Percentiles rank a stretch among this genome's conserved stretches.
Evolutionary conservation across 768 basidiomycete genomes (phyloP).

Genomic region (Lactarius vividus): DNA sequence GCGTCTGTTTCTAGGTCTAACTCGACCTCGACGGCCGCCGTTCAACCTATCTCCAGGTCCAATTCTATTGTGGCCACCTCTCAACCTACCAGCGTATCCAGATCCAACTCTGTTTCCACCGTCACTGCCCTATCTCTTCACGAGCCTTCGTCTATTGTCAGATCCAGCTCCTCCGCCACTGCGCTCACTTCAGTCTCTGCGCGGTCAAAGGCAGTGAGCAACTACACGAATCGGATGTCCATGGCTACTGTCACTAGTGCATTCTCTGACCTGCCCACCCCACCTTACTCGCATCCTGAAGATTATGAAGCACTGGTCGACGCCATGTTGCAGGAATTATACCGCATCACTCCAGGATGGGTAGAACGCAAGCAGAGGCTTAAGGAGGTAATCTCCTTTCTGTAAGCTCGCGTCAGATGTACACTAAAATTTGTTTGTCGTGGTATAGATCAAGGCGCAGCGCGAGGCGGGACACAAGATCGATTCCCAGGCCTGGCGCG

Average conservation of each 20-base stretch:
- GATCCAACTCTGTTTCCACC: slow-evolving; percentile 12
- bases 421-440: neutral
- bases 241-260: slow-evolving; percentile 15
- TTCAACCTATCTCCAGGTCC: slow-evolving; percentile 15
- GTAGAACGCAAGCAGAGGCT: slow-evolving; percentile 26
- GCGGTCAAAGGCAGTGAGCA: slow-evolving; percentile 19
- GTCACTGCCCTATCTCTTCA: slow-evolving; percentile 24
- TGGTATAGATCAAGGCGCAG: slow-evolving; percentile 18
- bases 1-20: slow-evolving; percentile 6
- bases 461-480: slow-evolving; percentile 19
- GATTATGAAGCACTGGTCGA: slow-evolving; percentile 25
- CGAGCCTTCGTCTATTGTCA: slow-evolving; percentile 12
- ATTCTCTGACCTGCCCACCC: slow-evolving; percentile 13
- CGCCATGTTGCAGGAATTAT: slow-evolving; percentile 27
- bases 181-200: slow-evolving; percentile 7
- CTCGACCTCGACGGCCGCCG: neutral
- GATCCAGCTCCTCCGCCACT: slow-evolving; percentile 17
- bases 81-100: slow-evolving; percentile 7
- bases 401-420: neutral
- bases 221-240: slow-evolving; percentile 16
- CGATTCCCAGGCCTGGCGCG: slow-evolving; percentile 17
- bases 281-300: slow-evolving; percentile 20
- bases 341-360: slow-evolving; percentile 26
- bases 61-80: slow-evolving; percentile 10
- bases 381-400: slow-evolving; percentile 19